These are phyloP conservation scores for Penicillium sumatraense DNA, from an alignment of 2,329 filamentous ascomycete genomes.

Conservation along the genomic window DNA sequence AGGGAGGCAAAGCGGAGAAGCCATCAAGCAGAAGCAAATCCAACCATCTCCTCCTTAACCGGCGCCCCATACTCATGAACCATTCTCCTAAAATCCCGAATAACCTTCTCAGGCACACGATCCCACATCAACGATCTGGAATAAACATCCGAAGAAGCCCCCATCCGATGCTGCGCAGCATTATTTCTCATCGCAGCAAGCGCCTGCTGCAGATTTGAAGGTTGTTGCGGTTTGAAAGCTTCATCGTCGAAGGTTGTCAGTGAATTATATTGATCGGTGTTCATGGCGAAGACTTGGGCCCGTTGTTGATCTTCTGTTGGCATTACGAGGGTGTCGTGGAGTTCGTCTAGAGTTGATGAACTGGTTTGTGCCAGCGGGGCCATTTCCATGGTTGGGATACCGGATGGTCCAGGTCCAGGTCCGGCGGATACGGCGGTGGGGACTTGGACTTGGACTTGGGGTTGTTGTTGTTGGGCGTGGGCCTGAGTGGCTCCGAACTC, in stretches of 20 bases:
- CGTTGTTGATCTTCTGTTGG: slow-evolving; percentile 84
- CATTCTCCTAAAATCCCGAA: slow-evolving; percentile 90
- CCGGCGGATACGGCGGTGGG: slow-evolving; percentile 5
- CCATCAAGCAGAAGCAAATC: slow-evolving; percentile 6
- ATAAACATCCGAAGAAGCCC: slow-evolving; percentile 79
- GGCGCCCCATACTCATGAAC: slow-evolving; percentile 70
- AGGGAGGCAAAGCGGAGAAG: background rate
- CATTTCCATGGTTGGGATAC: slow-evolving; percentile 45
- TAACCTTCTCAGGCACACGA: slow-evolving; percentile 87
- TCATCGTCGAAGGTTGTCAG: slow-evolving; percentile 71
- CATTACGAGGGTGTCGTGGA: slow-evolving; percentile 71
- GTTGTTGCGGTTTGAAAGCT: slow-evolving; percentile 44
- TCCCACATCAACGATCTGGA: slow-evolving; percentile 93
- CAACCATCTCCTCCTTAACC: slow-evolving; percentile 38
- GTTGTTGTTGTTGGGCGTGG: slow-evolving; percentile 29
- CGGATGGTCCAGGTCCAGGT: slow-evolving; percentile 32
- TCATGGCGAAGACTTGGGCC: slow-evolving; percentile 85
- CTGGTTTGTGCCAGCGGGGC: slow-evolving; percentile 38
- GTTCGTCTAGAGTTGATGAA: slow-evolving; percentile 60
- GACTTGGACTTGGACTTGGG: slow-evolving; percentile 27
- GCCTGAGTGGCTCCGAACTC: slow-evolving; percentile 33
- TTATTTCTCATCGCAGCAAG: slow-evolving; percentile 76
- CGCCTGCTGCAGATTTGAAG: slow-evolving; percentile 60
- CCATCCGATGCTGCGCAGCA: slow-evolving; percentile 64
- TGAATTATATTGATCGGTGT: slow-evolving; percentile 84